phyloP scores from a whole-genome alignment of 768 basidiomycete genomes.

The Kwoniella sp. region DNA sequence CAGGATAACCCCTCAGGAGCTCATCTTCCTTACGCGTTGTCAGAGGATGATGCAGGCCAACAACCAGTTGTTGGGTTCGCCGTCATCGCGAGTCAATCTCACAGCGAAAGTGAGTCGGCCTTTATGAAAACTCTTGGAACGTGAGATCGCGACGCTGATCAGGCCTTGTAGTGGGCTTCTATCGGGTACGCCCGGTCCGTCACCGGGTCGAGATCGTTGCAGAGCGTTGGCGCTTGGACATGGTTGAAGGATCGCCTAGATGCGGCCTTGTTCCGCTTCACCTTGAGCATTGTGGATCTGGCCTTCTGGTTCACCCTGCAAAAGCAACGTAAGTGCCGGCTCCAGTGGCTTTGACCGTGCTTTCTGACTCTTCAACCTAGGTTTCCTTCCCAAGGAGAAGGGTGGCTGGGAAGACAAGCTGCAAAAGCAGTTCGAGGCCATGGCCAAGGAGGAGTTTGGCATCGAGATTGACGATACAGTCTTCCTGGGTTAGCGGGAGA shows the following conservation, averaged over 20 bases:
- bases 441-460: conserved; percentile 75
- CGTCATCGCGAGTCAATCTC: conserved; percentile 85
- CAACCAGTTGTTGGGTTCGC: conserved; percentile 69
- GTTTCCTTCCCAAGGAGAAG: conserved; percentile 45
- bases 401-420: conserved; percentile 73
- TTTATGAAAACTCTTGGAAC: conserved; percentile 1
- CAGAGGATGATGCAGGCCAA: conserved; percentile 52
- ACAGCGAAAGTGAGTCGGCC: conserved; percentile 69
- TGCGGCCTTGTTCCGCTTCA: conserved; percentile 61
- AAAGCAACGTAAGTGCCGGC: conserved; percentile 50
- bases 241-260: conserved; percentile 50
- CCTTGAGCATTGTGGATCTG: conserved; percentile 67
- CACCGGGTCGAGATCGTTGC: conserved; percentile 49
- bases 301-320: conserved; percentile 64
- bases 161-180: conserved; percentile 38
- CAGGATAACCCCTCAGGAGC: too few species aligned
- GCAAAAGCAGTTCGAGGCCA: conserved; percentile 58
- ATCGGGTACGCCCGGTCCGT: conserved; percentile 59
- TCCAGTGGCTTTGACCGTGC: neutral
- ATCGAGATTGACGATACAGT: conserved; percentile 63
- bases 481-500: conserved; percentile 53
- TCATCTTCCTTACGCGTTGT: conserved; percentile 49
- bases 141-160: too few species aligned
- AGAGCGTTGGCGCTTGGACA: conserved; percentile 36
- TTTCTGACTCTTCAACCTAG: conserved; percentile 46